Base-by-base conservation (phyloP, 768 basidiomycete species). In the Tephrocybe sp. region DNA sequence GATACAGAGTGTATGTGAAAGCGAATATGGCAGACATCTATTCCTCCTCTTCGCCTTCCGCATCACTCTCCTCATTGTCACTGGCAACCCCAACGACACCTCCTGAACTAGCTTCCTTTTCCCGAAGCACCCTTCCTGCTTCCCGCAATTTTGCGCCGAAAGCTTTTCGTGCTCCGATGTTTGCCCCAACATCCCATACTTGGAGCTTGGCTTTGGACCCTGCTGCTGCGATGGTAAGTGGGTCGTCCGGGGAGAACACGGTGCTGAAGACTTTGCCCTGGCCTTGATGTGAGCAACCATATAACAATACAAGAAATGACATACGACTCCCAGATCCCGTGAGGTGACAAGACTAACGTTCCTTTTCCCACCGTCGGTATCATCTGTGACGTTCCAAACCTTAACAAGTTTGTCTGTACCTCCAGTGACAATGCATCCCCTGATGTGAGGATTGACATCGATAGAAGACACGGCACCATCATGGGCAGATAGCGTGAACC, bases 191-290 rank as follows among this genome's bases (percentile, higher is more conserved):
- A 62, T 99, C 96, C 96, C 96, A 99, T 14, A 99, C 76, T 66
- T 98, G 96, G 5, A 99, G 68, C 64, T 88, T 93, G 1, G 92
- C 96, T 62, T 93, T 90, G 2, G 93, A 95, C 11, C 97, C 97
- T 25, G 90, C 96, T 3, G 93, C 94, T 2, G 95, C 96, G 41
- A 99, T 68, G 7, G 91, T 97, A 45, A 98, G 82, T 1, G 94
- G 89, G 62, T 95, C 90, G 65, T 98, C 96, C 0, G 97, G 96
- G 5, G 94, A 98, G 75, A 88, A 98, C 0, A 80, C 76, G 0
- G 87, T 77, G 5, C 94, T 90, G 72, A 99, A 99, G 6, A 98
- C 92, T 76, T 96, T 96, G 70, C 97, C 97, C 95, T 97, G 56
- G 12, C n/a, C 14, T 14, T 14, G 2, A 43, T 36, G 21, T 57